Conservation (phyloP, 1,284 basidiomycete genomes). For the Stereum hirsutum region DNA sequence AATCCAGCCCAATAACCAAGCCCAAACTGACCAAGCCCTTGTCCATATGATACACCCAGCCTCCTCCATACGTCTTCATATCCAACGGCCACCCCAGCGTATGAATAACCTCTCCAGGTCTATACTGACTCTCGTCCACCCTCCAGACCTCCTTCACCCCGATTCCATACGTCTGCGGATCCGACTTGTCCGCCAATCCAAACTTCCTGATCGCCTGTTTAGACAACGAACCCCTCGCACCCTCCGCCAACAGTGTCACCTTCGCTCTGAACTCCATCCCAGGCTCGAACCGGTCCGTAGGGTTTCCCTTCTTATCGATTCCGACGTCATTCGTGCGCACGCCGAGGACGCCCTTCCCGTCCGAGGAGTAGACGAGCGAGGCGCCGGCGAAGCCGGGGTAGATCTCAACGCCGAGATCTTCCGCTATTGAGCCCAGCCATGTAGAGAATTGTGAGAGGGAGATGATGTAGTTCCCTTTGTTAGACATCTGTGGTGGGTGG, state of each 20-base stretch:
- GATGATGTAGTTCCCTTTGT: constrained; percentile 90
- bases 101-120: constrained; percentile 85
- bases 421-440: constrained; percentile 88
- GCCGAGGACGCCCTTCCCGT: constrained; percentile 67
- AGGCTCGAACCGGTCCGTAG: constrained; percentile 90
- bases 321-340: constrained; percentile 96
- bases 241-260: constrained; percentile 93
- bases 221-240: constrained; percentile 88
- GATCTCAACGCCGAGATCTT: constrained; percentile 90
- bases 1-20: constrained; percentile 91
- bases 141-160: constrained; percentile 99
- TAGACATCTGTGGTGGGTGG: constrained; percentile 96
- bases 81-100: constrained; percentile 93
- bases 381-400: constrained; percentile 97
- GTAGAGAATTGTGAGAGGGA: constrained; percentile 85
- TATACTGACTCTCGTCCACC: constrained; percentile 69
- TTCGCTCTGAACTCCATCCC: constrained; percentile 96
- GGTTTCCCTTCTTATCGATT: constrained; percentile 68
- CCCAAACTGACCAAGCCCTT: constrained; percentile 89
- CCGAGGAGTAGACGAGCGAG: constrained; percentile 65
- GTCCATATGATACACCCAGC: constrained; percentile 95
- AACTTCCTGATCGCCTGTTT: constrained; percentile 80
- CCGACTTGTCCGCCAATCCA: constrained; percentile 66
- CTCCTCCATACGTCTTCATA: constrained; percentile 85
- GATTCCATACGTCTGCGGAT: constrained; percentile 95